Base-by-base conservation (phyloP, 306 rosid species). In the Sophora flavescens region DNA sequence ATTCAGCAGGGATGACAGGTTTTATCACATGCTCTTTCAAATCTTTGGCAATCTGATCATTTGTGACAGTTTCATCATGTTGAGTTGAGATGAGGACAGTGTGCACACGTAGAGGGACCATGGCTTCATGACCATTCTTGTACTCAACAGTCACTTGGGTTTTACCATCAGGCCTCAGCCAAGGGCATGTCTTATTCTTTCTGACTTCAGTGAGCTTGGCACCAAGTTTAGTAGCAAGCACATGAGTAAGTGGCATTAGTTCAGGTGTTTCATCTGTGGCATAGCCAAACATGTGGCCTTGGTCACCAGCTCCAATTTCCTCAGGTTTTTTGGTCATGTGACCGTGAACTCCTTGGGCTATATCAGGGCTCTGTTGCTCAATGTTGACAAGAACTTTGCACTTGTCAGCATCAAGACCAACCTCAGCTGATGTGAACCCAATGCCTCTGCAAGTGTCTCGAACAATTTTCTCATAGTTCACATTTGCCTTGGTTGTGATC, bases 71-170 rank as follows among this genome's bases (percentile, higher is more conserved):
- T 79, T 91, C 96, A 13, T 91, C 92, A 3, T 91, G 96, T 67
- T 91, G 93, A 10, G 96, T 91, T 64, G 96, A 91, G 79, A 91
- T 91, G 58, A 91, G 96, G 51, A 91, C 82, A 0, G 96, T 91
- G 87, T 91, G 93, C 74, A 91, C 96, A 41, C 93, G 89, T 62
- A 87, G 3, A 36, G 96, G 96, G 44, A 89, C 76, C 96, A 91
- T 91, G 47, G 96, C 96, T 30, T 93, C 96, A 30, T 81, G 79
- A n/a, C 89, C 93, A 58, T 91, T 84, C 83, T 8, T 70, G 83
- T 91, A 91, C 86, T 91, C 96, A 64, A 91, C 93, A 56, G 93
- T 91, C 61, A 91, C 96, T 80, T 91, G 93, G 78, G 96, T 91
- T 74, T 91, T 89, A 8, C 93, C 96, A 79, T 89, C 96, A 54